Evolutionary conservation across 2,329 filamentous ascomycete species (phyloP), one percentile per base, ranked within the genome.

Genomic region (Cercospora nicotianae): DNA sequence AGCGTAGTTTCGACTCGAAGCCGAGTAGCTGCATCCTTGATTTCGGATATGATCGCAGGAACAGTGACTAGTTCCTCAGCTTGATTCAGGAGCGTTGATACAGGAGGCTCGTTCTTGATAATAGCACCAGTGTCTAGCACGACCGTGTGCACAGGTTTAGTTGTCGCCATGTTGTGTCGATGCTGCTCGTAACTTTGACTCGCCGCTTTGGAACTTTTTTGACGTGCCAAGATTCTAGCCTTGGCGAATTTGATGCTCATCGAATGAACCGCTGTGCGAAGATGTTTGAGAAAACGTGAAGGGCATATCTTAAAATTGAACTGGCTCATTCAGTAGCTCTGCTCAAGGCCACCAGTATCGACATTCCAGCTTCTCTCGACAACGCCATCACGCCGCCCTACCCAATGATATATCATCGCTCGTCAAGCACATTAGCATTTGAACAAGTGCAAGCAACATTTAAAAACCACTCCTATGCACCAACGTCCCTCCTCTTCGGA

Each of bases 91-190:
- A 99, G 87, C 0, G 91, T 92, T 57, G 92, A 96, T 26, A 95
- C 87, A 10, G 92, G 84, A 12, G 94, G 93, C 72, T 95, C 90
- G 81, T 97, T 97, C 78, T 94, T 94, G 79, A 99, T 94, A 69
- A 99, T 89, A 7, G 94, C 93, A 28, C 94, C 94, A 3, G 95
- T 91, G 78, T 99, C 95, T 72, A 99, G 86, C 30, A 98, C 87
- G 62, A 98, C 87, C 64, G 90, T 91, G 81, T 96, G 89, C 60
- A 96, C 88, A 0, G 90, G 86, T 78, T 94, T 97, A 69, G 79
- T 72, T 12, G 73, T 68, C 39, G 72, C 74, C 75, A 79, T 80
- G 57, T 66, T 65, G 28, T 63, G 28, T 53, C 48, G 36, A 62
- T 28, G 60, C 33, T 4, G 36, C 42, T 28, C 48, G 60, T 13